phyloP scores from a whole-genome alignment of 2,329 filamentous ascomycete genomes.

The Periconia digitata region DNA sequence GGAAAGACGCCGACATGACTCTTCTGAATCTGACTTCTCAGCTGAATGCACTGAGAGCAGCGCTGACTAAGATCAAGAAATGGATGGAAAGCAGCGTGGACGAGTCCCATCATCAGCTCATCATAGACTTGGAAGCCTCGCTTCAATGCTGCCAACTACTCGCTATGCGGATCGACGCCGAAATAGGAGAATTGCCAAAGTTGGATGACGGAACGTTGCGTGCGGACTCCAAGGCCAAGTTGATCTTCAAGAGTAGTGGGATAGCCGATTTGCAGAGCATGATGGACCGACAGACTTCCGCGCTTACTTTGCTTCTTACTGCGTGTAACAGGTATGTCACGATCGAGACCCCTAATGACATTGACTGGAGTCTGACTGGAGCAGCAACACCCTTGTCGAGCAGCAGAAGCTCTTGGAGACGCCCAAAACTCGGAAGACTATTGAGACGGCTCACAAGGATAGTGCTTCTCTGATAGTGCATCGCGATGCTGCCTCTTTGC shows the following conservation, averaged over 20 bases:
- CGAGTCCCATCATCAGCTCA: conserved; percentile 14
- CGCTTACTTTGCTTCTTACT: conserved; percentile 18
- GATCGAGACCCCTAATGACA: neutral
- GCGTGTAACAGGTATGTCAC: conserved; percentile 17
- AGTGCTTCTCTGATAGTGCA: conserved; percentile 11
- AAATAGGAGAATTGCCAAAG: conserved; percentile 6
- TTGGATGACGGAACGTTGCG: conserved; percentile 1
- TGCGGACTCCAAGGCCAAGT: conserved; percentile 6
- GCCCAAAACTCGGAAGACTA: conserved; percentile 2
- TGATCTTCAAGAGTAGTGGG: conserved; percentile 8
- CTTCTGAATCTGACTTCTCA: conserved; percentile 16
- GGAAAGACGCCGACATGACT: conserved; percentile 13
- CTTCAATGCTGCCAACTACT: conserved; percentile 15
- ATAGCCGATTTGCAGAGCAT: conserved; percentile 14
- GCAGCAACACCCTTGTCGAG: conserved; percentile 11
- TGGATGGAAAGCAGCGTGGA: conserved; percentile 10
- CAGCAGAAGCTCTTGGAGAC: conserved; percentile 10
- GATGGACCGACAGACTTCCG: conserved; percentile 13
- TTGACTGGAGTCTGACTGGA: neutral
- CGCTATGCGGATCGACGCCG: conserved; percentile 7
- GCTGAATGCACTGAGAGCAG: conserved; percentile 14
- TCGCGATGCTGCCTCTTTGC: conserved; percentile 9
- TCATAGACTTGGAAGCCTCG: conserved; percentile 18
- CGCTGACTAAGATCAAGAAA: conserved; percentile 19
- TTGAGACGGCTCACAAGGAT: conserved; percentile 7